phyloP scores from a whole-genome alignment of 2,329 filamentous ascomycete species.

The Emmonsiellopsis sp. region DNA sequence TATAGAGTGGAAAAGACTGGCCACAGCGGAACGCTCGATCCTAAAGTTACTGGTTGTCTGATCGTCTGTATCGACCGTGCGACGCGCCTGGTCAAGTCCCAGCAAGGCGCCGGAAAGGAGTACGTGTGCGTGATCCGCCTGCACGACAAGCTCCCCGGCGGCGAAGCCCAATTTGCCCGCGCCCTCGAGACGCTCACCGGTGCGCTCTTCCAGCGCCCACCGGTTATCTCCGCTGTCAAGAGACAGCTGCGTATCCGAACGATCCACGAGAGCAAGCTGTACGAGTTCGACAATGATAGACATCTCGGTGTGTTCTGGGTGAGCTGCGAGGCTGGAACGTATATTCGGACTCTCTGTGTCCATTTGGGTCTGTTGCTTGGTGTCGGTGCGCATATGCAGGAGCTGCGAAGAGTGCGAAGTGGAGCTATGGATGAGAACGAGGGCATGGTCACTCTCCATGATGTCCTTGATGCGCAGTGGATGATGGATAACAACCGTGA shows the following conservation, averaged over 20 bases:
- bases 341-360: constrained; percentile 96
- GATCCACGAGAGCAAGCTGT: constrained; percentile 91
- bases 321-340: constrained; percentile 95
- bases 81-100: constrained; percentile 94
- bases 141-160: constrained; percentile 89
- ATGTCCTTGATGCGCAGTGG: constrained; percentile 94
- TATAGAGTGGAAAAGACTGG: constrained; percentile 85
- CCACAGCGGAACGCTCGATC: constrained; percentile 95
- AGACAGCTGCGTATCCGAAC: constrained; percentile 95
- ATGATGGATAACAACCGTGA: constrained; percentile 90
- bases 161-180: constrained; percentile 83
- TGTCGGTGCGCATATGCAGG: constrained; percentile 96
- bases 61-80: constrained; percentile 95
- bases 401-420: constrained; percentile 84
- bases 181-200: constrained; percentile 93
- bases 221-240: constrained; percentile 97
- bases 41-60: constrained; percentile 92
- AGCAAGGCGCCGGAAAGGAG: constrained; percentile 98
- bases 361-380: constrained; percentile 70
- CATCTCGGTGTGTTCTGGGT: constrained; percentile 99
- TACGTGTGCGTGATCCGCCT: constrained; percentile 93
- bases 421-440: constrained; percentile 91
- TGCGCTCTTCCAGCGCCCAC: constrained; percentile 92
- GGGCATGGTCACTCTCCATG: constrained; percentile 85
- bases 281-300: constrained; percentile 97